Evolutionary conservation across 352 stramenopile species (phyloP).

Genomic region (Pythium sukuiense): DNA sequence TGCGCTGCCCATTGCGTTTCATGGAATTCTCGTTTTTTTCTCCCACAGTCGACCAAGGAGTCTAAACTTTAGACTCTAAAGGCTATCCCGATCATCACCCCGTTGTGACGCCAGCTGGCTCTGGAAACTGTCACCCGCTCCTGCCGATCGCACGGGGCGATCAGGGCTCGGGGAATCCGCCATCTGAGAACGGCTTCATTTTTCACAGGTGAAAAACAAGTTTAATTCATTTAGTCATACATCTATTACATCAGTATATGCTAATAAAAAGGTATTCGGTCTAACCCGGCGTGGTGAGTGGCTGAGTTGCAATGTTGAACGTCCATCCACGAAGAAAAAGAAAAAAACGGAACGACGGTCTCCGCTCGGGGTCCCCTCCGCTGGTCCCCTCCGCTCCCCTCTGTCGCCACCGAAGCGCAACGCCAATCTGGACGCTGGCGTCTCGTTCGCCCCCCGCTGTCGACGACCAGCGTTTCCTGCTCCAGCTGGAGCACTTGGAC

Average conservation of each 20-base stretch:
- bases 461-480: not conserved
- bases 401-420: conserved; percentile 11
- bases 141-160: not conserved
- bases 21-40: not conserved
- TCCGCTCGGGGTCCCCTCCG: not conserved
- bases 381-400: not conserved
- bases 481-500: not conserved
- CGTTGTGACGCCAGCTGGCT: not conserved
- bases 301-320: conserved; percentile 10
- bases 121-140: not conserved
- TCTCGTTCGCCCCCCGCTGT: conserved; percentile 7
- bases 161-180: not conserved
- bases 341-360: conserved; percentile 2
- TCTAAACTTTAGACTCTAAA: not conserved
- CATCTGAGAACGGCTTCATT: not conserved
- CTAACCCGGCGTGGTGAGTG: conserved; percentile 12
- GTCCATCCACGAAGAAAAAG: conserved; percentile 11
- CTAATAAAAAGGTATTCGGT: not conserved
- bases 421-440: conserved; percentile 8
- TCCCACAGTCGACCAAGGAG: not conserved
- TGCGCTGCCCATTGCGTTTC: not conserved
- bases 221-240: not conserved
- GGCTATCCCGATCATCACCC: conserved; percentile 1
- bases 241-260: not conserved
- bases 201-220: not conserved